Base-by-base conservation (phyloP, 305 asterid species). In the Fraxinus latifolia region DNA sequence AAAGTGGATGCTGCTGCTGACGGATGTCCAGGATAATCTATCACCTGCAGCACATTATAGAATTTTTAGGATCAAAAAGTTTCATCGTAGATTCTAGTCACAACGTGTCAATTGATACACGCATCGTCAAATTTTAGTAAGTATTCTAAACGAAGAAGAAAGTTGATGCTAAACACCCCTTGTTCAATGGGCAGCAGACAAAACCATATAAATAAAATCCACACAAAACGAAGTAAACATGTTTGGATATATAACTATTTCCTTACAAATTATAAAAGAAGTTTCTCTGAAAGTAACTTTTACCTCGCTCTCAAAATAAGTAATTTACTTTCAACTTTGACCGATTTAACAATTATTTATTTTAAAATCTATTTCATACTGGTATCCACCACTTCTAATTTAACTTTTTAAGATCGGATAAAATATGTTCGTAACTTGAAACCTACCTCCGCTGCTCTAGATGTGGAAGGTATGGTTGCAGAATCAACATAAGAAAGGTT, bases 381-480 rank as follows among this genome's bases (percentile, higher is more conserved):
- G 12, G 29, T 8, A 62, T 53, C 23, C 65, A 62, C 32, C 65
- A 62, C 32, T 62, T 65, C 37, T 70, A 71, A 71, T 31, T n/a
- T 6, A 32, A 32, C 42, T 6, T 71, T 71, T 32, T 32, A 27
- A 68, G 71, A 67, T 67, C 33, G 12, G 72, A 7, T 11, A 67
- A 11, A 67, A 71, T 12, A 33, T 71, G 47, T 32, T 31, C 14
- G n/a, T 8, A 78, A 8, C 17, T 39, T n/a, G 27, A 58, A 33
- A 68, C 84, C 84, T 82, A 96, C 99, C 97, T 93, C 99, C 5
- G 89, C 85, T 33, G 85, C 90, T 81, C 89, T 91, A 62, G 97
- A 94, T 85, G 97, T 87, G 83, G 95, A 89, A 82, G 93, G 97
- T 74, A 90, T 37, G 79, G 94, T 87, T 36, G 91, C 87, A 44